Conservation (phyloP, 2,329 filamentous ascomycete genomes). For the Phialemoniopsis sp. region DNA sequence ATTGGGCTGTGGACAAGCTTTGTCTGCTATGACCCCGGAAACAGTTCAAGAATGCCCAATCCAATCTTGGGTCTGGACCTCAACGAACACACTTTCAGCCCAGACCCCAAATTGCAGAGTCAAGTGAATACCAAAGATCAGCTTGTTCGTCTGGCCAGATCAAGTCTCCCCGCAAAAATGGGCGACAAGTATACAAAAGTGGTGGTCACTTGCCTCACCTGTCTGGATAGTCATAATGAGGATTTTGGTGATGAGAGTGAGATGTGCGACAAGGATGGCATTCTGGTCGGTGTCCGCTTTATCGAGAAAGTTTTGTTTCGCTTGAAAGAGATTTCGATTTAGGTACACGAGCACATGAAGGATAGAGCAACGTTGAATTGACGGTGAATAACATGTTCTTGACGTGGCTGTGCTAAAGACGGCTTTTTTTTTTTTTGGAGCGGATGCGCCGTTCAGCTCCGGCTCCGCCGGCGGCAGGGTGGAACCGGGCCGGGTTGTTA, state of each 20-base stretch:
- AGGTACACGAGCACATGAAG: no score
- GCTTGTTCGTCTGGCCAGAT: background rate
- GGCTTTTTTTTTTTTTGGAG: no score
- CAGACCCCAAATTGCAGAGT: no score
- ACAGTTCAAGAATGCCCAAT: no score
- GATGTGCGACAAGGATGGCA: background rate
- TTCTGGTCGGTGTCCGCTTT: background rate
- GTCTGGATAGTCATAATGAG: background rate
- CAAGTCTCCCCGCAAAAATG: background rate
- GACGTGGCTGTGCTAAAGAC: no score
- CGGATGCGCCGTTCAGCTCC: no score
- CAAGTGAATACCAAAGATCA: background rate
- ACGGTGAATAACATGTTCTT: no score
- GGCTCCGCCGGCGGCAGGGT: no score
- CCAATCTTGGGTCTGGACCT: no score
- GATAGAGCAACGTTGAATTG: no score
- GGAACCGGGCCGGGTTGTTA: no score
- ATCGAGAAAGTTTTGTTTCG: background rate
- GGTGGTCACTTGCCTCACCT: background rate
- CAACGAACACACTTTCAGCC: no score
- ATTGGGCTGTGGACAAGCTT: background rate
- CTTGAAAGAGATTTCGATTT: background rate
- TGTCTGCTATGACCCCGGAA: background rate
- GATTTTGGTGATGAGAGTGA: background rate
- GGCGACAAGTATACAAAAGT: background rate